Base-by-base conservation (phyloP, 2,329 filamentous ascomycete species). In the Pseudocercospora eumusae region DNA sequence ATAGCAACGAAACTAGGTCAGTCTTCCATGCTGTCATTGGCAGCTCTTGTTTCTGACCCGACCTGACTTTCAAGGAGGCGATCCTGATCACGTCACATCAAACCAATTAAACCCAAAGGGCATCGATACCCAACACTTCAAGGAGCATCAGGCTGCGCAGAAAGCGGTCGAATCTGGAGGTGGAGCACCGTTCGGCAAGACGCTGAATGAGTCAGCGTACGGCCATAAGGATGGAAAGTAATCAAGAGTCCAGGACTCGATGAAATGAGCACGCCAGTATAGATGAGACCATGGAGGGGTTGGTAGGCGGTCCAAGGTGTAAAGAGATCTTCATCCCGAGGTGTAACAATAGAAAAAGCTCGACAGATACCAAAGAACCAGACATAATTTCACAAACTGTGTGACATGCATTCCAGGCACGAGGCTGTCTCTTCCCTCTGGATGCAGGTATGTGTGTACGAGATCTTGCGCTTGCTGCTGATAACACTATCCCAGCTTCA, bases 161-260 rank as follows among this genome's bases (percentile, higher is more conserved):
- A 73, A 74, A 58, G 53, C 61, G 23, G 59, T 62, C 31, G 56
- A 62, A 57, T 54, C 67, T 36, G 66, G 66, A 21, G 58, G 61
- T 36, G 61, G 61, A 42, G 61, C 61, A 13, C 61, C 66, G 1
- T 57, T 71, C 21, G 71, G 66, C 31, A 70, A 72, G 64, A 66
- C 65, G 6, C 75, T 70, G 66, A 71, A 71, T 54, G 64, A 73
- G 61, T 60, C 72, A 4, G 70, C 72, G 44, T 73, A 73, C 58
- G 75, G 74, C 52, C 70, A 71, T 36, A 65, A 71, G 62, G 74
- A 72, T 68, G 74, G 74, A 50, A 76, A 75, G 68, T 75, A 60
- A 42, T 31, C 9, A 25, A 15, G 8, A 52, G 7, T 52, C 47
- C 25, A 25, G 11, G 4, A 8, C 3, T 25, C 7, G 15, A 25